Conservation (phyloP, 192 early-diverging fungal species). For the Podila epicladia region DNA sequence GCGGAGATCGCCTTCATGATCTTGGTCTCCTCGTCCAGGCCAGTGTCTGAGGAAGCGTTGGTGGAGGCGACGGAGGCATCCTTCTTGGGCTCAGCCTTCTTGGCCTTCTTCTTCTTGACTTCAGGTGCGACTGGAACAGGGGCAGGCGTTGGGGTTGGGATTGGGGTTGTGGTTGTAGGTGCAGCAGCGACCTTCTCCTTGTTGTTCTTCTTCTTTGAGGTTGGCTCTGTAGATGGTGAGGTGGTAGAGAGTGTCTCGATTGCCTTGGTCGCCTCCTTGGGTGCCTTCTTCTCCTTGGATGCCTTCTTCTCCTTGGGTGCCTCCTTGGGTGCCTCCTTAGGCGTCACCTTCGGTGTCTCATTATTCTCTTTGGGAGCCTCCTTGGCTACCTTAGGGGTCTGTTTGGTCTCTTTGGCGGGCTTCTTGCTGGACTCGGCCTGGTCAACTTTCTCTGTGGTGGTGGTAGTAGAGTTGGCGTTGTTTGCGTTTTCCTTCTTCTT, state of each 20-base stretch:
- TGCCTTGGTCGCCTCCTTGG: too few species aligned
- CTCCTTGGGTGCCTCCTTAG: conserved; percentile 5
- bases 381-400: neutral
- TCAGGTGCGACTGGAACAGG: neutral
- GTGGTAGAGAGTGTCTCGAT: too few species aligned
- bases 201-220: too few species aligned
- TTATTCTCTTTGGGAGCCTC: conserved; percentile 6
- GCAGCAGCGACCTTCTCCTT: too few species aligned
- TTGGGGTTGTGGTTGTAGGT: too few species aligned
- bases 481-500: conserved; percentile 1
- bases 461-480: neutral
- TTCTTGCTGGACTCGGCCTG: neutral
- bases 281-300: too few species aligned
- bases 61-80: too few species aligned
- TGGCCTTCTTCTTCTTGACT: neutral
- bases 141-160: too few species aligned
- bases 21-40: neutral
- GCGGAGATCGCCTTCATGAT: conserved; percentile 27
- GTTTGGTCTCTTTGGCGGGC: neutral
- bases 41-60: too few species aligned
- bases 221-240: too few species aligned
- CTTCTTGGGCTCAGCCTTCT: neutral
- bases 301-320: conserved; percentile 8
- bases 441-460: neutral
- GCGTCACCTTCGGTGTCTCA: conserved; percentile 5